Evolutionary conservation across 2,329 filamentous ascomycete genomes (phyloP).

Genomic region (Aspergillus quadrilineatus): DNA sequence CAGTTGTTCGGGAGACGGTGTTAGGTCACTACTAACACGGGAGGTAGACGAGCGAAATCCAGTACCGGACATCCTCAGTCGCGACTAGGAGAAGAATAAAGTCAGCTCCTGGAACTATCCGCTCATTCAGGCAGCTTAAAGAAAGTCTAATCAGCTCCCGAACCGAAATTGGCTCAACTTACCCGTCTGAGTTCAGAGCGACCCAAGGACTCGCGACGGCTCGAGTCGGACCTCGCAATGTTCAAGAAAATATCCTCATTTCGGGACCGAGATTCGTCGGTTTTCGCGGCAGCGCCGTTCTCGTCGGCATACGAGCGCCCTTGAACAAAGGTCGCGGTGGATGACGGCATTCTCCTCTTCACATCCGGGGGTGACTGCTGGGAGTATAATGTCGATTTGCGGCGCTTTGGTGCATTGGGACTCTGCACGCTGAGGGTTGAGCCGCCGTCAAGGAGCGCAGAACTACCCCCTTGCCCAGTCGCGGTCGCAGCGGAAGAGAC

Average conservation of each 20-base stretch:
- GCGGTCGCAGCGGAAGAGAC: constrained; percentile 15
- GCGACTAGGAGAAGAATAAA: constrained; percentile 29
- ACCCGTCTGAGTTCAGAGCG: constrained; percentile 42
- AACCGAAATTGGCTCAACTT: constrained; percentile 23
- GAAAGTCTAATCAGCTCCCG: constrained; percentile 5
- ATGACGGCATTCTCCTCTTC: constrained; percentile 34
- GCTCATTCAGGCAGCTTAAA: neutral
- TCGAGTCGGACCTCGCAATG: constrained; percentile 44
- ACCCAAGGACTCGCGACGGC: constrained; percentile 37
- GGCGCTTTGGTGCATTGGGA: constrained; percentile 33
- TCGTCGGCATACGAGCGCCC: constrained; percentile 28
- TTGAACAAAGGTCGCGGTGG: constrained; percentile 32
- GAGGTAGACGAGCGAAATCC: constrained; percentile 36
- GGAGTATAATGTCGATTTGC: constrained; percentile 25
- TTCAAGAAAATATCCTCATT: constrained; percentile 50
- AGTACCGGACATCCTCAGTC: constrained; percentile 37
- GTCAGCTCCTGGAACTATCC: constrained; percentile 18
- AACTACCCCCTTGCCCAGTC: constrained; percentile 18
- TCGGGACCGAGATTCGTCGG: constrained; percentile 39
- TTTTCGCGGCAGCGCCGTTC: constrained; percentile 27
- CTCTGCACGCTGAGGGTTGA: constrained; percentile 26
- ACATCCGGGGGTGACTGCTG: constrained; percentile 29
- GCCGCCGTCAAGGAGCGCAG: constrained; percentile 24
- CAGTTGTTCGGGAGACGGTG: constrained; percentile 38
- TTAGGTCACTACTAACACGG: constrained; percentile 33